Evolutionary conservation across 139 green algal genomes (phyloP).

Genomic region (Tetraselmis striata): DNA sequence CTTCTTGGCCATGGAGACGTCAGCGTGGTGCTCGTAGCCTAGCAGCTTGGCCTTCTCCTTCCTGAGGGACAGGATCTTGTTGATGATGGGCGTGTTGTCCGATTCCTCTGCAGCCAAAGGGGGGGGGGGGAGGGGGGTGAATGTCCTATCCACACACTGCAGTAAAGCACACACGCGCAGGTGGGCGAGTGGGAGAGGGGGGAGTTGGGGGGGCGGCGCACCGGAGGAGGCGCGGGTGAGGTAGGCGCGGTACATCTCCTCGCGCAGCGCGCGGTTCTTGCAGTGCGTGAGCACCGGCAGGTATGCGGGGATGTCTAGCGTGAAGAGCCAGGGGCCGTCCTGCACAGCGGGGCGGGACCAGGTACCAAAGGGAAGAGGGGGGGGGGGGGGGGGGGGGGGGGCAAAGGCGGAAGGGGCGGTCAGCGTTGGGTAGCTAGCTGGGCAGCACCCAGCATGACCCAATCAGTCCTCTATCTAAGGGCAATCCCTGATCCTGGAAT

Average conservation of each 20-base stretch:
- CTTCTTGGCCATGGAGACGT: constrained; percentile 80
- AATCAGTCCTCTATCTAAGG: too few relatives aligned
- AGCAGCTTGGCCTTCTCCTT: constrained; percentile 86
- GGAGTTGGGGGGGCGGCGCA: neutral
- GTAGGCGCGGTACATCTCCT: constrained; percentile 91
- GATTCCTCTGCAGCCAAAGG: constrained; percentile 33
- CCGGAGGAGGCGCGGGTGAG: constrained; percentile 71
- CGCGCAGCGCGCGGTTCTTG: constrained; percentile 77
- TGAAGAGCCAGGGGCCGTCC: constrained; percentile 88
- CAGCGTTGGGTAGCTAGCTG: too few relatives aligned
- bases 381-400: too few relatives aligned
- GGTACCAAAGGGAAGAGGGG: too few relatives aligned
- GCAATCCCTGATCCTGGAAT: too few relatives aligned
- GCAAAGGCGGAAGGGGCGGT: too few relatives aligned
- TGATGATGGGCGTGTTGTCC: constrained; percentile 90
- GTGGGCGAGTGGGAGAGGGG: neutral
- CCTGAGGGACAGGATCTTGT: constrained; percentile 69
- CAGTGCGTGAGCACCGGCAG: constrained; percentile 64
- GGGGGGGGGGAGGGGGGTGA: too few relatives aligned
- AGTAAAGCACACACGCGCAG: neutral
- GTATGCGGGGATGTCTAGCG: constrained; percentile 89
- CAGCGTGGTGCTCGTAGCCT: constrained; percentile 75
- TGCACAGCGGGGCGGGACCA: too few relatives aligned
- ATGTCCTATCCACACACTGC: constrained; percentile 4
- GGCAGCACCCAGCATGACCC: too few relatives aligned